phyloP scores from a whole-genome alignment of 139 green algal species.

The Penium margaritaceum region DNA sequence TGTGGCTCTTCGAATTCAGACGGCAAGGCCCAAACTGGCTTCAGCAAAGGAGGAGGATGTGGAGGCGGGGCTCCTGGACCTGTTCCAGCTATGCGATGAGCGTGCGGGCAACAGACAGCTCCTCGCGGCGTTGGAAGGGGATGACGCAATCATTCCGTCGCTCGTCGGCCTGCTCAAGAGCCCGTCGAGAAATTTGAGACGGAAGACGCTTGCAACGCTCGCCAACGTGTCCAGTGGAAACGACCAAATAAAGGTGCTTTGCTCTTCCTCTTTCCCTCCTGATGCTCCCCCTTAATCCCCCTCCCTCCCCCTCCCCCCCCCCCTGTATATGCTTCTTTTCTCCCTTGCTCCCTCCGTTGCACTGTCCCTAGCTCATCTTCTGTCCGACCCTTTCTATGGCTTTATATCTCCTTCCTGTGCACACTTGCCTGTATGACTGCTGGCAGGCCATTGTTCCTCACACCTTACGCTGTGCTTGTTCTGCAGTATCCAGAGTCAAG shows the following conservation, averaged over 20 bases:
- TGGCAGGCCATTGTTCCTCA: too few relatives aligned
- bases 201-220: constrained; percentile 33
- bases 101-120: constrained; percentile 7
- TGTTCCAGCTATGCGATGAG: constrained; percentile 35
- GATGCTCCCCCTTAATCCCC: too few relatives aligned
- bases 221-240: constrained; percentile 15
- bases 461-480: too few relatives aligned
- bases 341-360: too few relatives aligned
- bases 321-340: too few relatives aligned
- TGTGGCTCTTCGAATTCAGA: constrained; percentile 22
- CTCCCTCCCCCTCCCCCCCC: too few relatives aligned
- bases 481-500: too few relatives aligned
- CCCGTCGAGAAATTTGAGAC: constrained; percentile 11
- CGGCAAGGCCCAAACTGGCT: constrained; percentile 17
- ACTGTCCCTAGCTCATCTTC: too few relatives aligned
- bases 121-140: constrained; percentile 16
- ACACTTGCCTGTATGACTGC: too few relatives aligned
- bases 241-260: constrained; percentile 39
- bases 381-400: too few relatives aligned
- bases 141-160: constrained; percentile 22
- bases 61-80: constrained; percentile 23
- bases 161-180: constrained; percentile 31
- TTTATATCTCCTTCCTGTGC: too few relatives aligned
- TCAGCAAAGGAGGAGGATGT: constrained; percentile 21
- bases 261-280: too few relatives aligned